Evolutionary conservation across 1,284 basidiomycete genomes (phyloP), one percentile per base, ranked within the genome.

Genomic region (Polyporus tsugae): DNA sequence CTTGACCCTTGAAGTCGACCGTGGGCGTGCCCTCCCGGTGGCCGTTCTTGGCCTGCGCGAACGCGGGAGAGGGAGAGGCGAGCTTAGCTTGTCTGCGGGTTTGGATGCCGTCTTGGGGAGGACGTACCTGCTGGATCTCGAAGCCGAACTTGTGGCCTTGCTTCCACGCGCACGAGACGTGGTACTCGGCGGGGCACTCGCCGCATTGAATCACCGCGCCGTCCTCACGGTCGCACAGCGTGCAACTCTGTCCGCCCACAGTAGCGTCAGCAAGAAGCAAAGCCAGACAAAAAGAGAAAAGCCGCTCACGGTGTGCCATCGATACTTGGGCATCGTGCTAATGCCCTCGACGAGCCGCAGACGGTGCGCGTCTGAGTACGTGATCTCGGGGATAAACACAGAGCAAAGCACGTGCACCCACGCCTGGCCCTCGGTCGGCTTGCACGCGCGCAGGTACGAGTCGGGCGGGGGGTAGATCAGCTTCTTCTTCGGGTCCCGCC

Each of bases 391-490:
- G 39, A 91, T 89, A 82, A 96, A 99, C 0, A 94, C 88, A 1
- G 96, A 89, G 81, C 97, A 99, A 0, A 98, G 80, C 25, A 96
- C 84, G 78, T 99, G 97, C 0, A 91, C 91, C 95, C 96, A 98
- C 70, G 95, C 94, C 79, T 94, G 92, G 35, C 95, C 93, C 82
- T 99, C 97, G 0, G 97, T 98, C 5, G 95, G 95, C 79, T 98
- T 98, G 78, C 94, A 91, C 4, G 91, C 93, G 52, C 95, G 91
- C 46, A 98, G 83, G 74, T 92, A 91, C 17, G 89, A 88, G 74
- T 94, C 91, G 2, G 86, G 75, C n/a, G 82, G 79, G 39, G 76
- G 87, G 72, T 76, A 85, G 66, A 75, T 72, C 55, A 82, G 81
- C 75, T 79, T 83, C 81, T 79, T 80, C 80, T 85, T 82, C 68